phyloP scores from a whole-genome alignment of 2,329 filamentous ascomycete species.

The Lecanicillium sp. region DNA sequence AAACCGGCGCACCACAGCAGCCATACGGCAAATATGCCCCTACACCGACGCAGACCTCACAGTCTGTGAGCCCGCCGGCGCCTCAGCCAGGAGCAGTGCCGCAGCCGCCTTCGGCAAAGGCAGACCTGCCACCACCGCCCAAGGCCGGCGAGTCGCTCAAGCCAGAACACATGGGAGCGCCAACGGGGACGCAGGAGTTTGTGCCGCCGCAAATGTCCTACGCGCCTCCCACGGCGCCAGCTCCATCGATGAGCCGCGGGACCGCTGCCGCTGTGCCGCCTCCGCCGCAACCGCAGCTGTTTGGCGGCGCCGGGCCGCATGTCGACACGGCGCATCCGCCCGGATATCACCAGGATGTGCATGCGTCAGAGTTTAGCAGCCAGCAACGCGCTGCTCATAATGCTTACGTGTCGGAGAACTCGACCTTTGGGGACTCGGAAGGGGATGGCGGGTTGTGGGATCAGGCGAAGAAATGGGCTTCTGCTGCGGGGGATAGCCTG shows the following conservation, averaged over 20 bases:
- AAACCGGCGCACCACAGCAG: conserved; percentile 30
- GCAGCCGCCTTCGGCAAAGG: conserved; percentile 24
- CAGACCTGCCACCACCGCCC: conserved; percentile 40
- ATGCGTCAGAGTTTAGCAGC: conserved; percentile 43
- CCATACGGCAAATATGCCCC: conserved; percentile 29
- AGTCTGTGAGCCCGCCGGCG: conserved; percentile 34
- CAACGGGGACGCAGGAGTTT: conserved; percentile 29
- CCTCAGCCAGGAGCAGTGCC: conserved; percentile 53
- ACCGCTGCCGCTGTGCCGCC: conserved; percentile 2
- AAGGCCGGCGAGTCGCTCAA: conserved; percentile 36
- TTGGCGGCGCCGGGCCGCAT: conserved; percentile 10
- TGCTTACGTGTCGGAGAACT: conserved; percentile 19
- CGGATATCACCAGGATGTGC: conserved; percentile 49
- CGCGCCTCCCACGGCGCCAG: conserved; percentile 34
- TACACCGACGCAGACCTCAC: conserved; percentile 32
- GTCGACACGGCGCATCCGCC: conserved; percentile 36
- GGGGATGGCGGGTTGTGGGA: conserved; percentile 15
- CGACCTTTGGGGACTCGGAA: conserved; percentile 12
- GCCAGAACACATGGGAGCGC: conserved; percentile 14
- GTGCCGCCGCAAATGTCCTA: conserved; percentile 42
- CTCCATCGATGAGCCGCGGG: conserved; percentile 12
- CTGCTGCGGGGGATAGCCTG: conserved; percentile 48
- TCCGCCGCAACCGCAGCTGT: conserved; percentile 12
- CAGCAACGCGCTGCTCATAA: conserved; percentile 36
- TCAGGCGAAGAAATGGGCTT: conserved; percentile 38